Evolutionary conservation across 2,329 filamentous ascomycete species (phyloP), one percentile per base, ranked within the genome.

Genomic region (Pleoardoris graminearum): DNA sequence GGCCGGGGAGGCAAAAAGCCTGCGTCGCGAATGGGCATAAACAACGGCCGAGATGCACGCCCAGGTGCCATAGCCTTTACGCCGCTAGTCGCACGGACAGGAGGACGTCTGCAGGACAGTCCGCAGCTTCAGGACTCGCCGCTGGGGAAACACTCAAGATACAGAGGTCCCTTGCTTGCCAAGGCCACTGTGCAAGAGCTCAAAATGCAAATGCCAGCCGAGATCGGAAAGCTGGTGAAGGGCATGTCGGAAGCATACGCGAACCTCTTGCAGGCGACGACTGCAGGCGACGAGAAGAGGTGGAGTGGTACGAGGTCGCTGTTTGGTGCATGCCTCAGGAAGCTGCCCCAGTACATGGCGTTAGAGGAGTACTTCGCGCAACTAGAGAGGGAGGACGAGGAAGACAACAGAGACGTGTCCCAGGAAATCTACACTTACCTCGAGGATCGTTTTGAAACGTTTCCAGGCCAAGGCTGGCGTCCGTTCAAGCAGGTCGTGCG

Each of bases 271-370:
- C 57, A 67, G 45, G 63, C 70, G 19, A 75, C 67, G 8, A 57
- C 50, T 14, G 39, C 29, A 27, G 54, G 51, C 4, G 54, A 53
- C 4, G 58, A 62, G 27, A 65, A 61, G 46, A 64, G 50, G 29
- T 60, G 67, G 42, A 62, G 54, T 7, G 76, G 76, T 16, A 63
- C 73, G 3, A 56, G 70, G 10, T 75, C 74, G 2, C 62, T 79
- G 7, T 63, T 74, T 51, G 58, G 59, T 7, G 68, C 68, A 3
- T 78, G 76, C 48, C 54, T 79, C 25, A 66, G 68, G 11, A 68
- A 69, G 43, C 62, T 79, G 11, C 75, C 76, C 0, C 63, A 63
- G 11, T 76, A 77, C 38, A 75, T 79, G 27, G 67, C 66, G 23
- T 59, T 72, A 1, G 73, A 76, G 41, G 70, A 74, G 32, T 49